Conservation (phyloP, 2,329 filamentous ascomycete species). For the Gnomoniopsis sp. region DNA sequence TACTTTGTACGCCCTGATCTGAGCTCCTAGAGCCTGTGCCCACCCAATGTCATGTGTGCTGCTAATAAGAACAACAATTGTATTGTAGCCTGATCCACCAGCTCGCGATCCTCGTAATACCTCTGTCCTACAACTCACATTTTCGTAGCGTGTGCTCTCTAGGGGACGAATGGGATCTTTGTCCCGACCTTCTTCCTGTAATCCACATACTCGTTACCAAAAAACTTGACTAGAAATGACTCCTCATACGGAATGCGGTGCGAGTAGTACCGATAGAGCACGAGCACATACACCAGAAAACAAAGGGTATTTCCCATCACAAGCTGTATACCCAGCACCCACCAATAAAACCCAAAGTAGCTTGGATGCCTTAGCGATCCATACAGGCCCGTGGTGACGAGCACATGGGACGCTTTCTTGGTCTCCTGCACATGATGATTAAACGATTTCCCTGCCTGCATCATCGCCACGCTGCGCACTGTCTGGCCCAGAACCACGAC, state of each 20-base stretch:
- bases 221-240: conserved; percentile 72
- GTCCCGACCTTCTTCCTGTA: conserved; percentile 71
- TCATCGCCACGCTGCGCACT: conserved; percentile 80
- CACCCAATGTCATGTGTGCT: neutral
- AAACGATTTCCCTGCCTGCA: conserved; percentile 84
- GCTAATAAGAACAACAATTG: no score
- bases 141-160: no score
- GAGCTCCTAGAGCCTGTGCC: neutral
- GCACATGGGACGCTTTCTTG: conserved; percentile 63
- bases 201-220: conserved; percentile 73
- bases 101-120: no score
- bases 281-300: conserved; percentile 66
- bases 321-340: conserved; percentile 91
- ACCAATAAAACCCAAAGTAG: conserved; percentile 99
- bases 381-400: conserved; percentile 84
- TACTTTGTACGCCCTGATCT: neutral
- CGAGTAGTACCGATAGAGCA: conserved; percentile 84
- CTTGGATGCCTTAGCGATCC: conserved; percentile 74
- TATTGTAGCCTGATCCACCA: no score
- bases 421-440: conserved; percentile 79
- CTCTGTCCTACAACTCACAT: no score
- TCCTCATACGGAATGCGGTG: conserved; percentile 76
- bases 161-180: conserved; percentile 72
- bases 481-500: conserved; percentile 69
- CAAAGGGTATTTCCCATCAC: conserved; percentile 82